phyloP scores from a whole-genome alignment of 805 yeast species.

The Deakozyma indianensis region DNA sequence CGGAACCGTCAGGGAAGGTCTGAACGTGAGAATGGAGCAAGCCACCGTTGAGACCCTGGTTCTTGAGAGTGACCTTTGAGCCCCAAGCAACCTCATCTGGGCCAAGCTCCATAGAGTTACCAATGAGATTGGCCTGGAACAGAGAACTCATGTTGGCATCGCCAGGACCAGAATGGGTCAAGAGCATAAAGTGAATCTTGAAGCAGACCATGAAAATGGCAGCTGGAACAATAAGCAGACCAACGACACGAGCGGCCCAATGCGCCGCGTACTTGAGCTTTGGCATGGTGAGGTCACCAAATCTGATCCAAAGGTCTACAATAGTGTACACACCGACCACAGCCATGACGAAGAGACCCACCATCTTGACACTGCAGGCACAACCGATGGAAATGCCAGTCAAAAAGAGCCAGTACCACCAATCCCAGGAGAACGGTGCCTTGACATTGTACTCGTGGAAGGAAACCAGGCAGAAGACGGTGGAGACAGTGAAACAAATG shows the following conservation, averaged over 20 bases:
- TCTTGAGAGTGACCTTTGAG: constrained; percentile 48
- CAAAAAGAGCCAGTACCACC: constrained; percentile 88
- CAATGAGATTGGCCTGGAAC: constrained; percentile 74
- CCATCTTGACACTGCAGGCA: constrained; percentile 90
- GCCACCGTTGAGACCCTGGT: constrained; percentile 58
- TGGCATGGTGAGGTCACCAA: constrained; percentile 41
- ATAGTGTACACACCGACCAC: constrained; percentile 83
- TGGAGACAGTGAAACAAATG: constrained; percentile 74
- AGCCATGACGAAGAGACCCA: constrained; percentile 80
- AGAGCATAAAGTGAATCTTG: constrained; percentile 63
- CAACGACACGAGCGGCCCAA: constrained; percentile 55
- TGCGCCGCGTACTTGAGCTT: constrained; percentile 28
- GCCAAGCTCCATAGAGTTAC: constrained; percentile 47
- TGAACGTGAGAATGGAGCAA: constrained; percentile 81
- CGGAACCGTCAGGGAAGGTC: constrained; percentile 78
- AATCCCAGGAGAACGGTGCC: constrained; percentile 54
- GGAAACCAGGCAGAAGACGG: constrained; percentile 57
- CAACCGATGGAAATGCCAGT: constrained; percentile 85
- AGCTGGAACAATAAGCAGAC: constrained; percentile 60
- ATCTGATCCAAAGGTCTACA: constrained; percentile 71
- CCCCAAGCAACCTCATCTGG: constrained; percentile 54
- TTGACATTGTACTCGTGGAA: constrained; percentile 45
- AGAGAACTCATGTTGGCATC: constrained; percentile 83
- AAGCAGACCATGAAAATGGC: constrained; percentile 57
- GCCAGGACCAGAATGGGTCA: constrained; percentile 79